phyloP scores from a whole-genome alignment of 2,329 filamentous ascomycete genomes.

The Talaromyces atroroseus region DNA sequence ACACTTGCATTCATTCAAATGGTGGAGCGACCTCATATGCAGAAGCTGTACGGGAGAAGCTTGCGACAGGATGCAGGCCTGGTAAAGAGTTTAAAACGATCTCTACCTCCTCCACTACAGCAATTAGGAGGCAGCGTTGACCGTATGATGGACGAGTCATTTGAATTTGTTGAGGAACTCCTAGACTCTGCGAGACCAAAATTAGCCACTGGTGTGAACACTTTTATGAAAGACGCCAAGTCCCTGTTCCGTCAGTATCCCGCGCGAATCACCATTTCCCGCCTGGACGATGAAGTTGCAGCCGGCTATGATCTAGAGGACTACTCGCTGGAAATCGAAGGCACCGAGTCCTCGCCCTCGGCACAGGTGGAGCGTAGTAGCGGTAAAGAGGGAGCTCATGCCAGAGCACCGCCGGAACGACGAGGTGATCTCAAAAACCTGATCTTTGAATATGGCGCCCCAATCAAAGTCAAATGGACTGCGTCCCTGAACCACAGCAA shows the following conservation, averaged over 20 bases:
- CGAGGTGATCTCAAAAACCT: constrained; percentile 64
- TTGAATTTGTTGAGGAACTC: constrained; percentile 86
- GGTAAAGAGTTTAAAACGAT: constrained; percentile 82
- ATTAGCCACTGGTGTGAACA: constrained; percentile 77
- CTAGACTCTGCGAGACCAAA: constrained; percentile 80
- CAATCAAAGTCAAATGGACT: constrained; percentile 84
- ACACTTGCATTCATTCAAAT: constrained; percentile 85
- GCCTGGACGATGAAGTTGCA: constrained; percentile 71
- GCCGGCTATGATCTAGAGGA: constrained; percentile 67
- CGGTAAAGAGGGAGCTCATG: constrained; percentile 67
- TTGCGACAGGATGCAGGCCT: constrained; percentile 83
- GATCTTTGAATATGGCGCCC: constrained; percentile 81
- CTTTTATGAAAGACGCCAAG: constrained; percentile 80
- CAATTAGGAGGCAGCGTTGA: constrained; percentile 83
- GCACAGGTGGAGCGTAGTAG: constrained; percentile 57
- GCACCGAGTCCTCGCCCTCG: constrained; percentile 51
- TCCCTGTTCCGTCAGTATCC: constrained; percentile 86
- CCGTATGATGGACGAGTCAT: constrained; percentile 75
- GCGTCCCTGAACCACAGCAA: constrained; percentile 82
- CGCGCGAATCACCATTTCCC: constrained; percentile 74
- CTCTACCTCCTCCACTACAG: constrained; percentile 75
- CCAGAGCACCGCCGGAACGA: constrained; percentile 59
- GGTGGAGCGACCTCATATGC: constrained; percentile 95
- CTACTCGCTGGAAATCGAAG: constrained; percentile 72
- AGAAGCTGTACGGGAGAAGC: constrained; percentile 85